Base-by-base conservation (phyloP, 2,329 filamentous ascomycete genomes). In the Diaporthe ilicicola region DNA sequence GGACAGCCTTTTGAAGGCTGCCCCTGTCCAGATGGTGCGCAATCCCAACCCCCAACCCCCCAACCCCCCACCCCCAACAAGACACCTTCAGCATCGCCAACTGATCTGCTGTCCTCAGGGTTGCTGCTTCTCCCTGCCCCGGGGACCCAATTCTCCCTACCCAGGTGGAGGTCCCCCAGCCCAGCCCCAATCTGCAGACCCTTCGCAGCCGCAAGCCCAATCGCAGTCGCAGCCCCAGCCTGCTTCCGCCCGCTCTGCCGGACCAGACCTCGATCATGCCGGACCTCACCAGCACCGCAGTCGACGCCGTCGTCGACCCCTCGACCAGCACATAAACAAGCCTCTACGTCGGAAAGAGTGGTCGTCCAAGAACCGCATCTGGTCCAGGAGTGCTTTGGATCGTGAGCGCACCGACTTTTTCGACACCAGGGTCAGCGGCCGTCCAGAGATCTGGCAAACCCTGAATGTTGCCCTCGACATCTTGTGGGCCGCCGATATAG, bases 321-420 rank as follows among this genome's bases (percentile, higher is more conserved):
- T 91, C 7, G 84, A 85, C 56, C 87, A 92, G 76, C 91, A 92
- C 78, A 92, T 92, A 78, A 93, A 94, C 76, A 88, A 89, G 75
- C 91, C 92, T 1, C 83, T 95, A 48, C 87, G 88, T 54, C 86
- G 85, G 0, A 91, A 93, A 75, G 82, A 87, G 68, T 94, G 92
- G 92, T 83, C 83, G 15, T 89, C 91, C 70, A 87, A 86, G 73
- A 85, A 86, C 67, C 88, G 88, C 24, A 81, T 83, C 19, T 97
- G 93, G 93, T 94, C 93, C 1, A 89, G 88, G n/a, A 78, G 82
- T 19, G 84, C 91, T 67, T 84, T 97, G 2, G 88, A 90, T 71
- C 86, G 86, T 39, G 93, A 97, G 82, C 89, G 95, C 61, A 83
- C 83, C 61, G 94, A 94, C 73, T 98, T 97, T 85, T 98, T 97